Conservation (phyloP, 1,139 yeast genomes). For the Blastobotrys ciferrii region DNA sequence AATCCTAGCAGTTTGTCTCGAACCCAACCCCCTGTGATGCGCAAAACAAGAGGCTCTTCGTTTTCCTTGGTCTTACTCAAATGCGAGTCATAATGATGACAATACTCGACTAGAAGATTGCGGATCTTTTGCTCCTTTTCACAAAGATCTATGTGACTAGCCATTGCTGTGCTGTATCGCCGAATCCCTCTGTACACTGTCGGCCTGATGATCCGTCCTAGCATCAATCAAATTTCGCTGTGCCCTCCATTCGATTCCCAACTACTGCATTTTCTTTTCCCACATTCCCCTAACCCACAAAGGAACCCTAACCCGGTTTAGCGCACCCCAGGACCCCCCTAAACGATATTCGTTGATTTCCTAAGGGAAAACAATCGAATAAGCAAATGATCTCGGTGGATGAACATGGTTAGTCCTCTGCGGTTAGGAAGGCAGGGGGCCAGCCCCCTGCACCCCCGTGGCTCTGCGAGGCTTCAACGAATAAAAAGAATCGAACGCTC, state of each 20-base stretch:
- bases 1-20: slow-evolving; percentile 84
- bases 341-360: too few species aligned
- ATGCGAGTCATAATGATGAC: slow-evolving; percentile 23
- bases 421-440: too few species aligned
- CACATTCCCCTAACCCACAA: too few species aligned
- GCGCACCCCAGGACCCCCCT: too few species aligned
- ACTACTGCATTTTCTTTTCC: not conserved
- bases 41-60: slow-evolving; percentile 45
- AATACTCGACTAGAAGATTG: slow-evolving; percentile 40
- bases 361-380: too few species aligned
- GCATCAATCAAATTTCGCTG: not conserved
- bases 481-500: too few species aligned
- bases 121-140: slow-evolving; percentile 51
- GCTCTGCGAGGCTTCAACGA: too few species aligned
- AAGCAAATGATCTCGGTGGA: too few species aligned
- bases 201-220: not conserved
- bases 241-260: not conserved
- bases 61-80: slow-evolving; percentile 10
- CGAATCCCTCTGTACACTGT: not conserved
- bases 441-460: too few species aligned
- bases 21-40: slow-evolving; percentile 99
- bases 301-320: not conserved
- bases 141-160: slow-evolving; percentile 39
- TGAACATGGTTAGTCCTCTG: too few species aligned
- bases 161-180: slow-evolving; percentile 9